These are phyloP conservation scores for Luzula sylvatica DNA, from an alignment of 176 grass and related monocot genomes.

Conservation along the genomic window DNA sequence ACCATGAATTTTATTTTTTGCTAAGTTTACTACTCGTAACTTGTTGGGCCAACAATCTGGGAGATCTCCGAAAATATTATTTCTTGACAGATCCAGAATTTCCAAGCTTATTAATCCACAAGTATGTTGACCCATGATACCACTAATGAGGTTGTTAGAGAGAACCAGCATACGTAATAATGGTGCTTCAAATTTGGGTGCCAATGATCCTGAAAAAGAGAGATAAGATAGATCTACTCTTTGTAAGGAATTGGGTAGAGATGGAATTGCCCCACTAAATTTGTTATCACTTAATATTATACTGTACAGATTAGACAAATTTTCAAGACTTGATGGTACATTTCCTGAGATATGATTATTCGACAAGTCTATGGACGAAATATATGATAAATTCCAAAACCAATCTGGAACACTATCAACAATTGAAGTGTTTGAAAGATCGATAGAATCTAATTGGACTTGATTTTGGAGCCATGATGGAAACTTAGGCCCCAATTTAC, in stretches of 20 bases:
- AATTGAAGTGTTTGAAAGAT: not conserved
- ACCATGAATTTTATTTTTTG: slow-evolving; percentile 15
- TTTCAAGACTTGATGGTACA: too few species aligned
- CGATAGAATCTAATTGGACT: not conserved
- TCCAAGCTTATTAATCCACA: slow-evolving; percentile 13
- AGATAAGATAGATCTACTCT: not conserved
- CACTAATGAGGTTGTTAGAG: too few species aligned
- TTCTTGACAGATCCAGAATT: not conserved
- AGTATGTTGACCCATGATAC: not conserved
- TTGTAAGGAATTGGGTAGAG: not conserved
- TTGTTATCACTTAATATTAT: not conserved
- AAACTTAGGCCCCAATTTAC: slow-evolving; percentile 8
- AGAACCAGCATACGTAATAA: not conserved
- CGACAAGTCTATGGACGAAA: not conserved
- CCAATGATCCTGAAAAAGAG: not conserved
- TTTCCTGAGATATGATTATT: not conserved
- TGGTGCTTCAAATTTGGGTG: not conserved
- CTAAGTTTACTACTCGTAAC: not conserved
- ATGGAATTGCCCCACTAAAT: not conserved
- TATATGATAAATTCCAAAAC: not conserved
- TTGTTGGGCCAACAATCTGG: not conserved
- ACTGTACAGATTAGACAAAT: not conserved
- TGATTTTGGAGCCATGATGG: slow-evolving; percentile 16
- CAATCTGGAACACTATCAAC: slow-evolving; percentile 5
- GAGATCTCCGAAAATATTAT: slow-evolving; percentile 20